Percentiles rank a stretch among this genome's conserved stretches.
phyloP scores from a whole-genome alignment of 208 protist genomes.

The Polymyxa betae region DNA sequence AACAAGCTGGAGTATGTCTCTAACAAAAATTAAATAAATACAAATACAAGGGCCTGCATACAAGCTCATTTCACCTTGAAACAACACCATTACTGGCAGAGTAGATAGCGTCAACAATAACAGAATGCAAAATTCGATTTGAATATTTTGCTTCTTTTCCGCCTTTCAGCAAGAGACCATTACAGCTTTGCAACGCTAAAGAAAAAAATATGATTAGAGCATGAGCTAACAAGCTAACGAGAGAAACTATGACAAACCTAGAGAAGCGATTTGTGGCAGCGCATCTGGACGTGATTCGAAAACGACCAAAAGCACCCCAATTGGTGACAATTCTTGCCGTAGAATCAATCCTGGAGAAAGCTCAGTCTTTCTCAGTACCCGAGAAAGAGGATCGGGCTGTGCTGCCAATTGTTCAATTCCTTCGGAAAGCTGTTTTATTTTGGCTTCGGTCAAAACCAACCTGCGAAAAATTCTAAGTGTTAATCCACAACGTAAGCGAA shows the following conservation, averaged over 20 bases:
- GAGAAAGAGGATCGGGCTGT: background rate
- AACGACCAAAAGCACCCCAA: slow-evolving; percentile 87
- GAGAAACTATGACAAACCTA: background rate
- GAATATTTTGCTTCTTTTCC: slow-evolving; percentile 49
- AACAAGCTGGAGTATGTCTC: slow-evolving; percentile 24
- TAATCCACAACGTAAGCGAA: background rate
- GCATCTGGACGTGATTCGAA: slow-evolving; percentile 88
- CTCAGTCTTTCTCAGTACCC: slow-evolving; percentile 57
- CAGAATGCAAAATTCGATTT: slow-evolving; percentile 57
- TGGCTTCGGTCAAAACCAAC: slow-evolving; percentile 17
- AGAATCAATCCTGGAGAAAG: slow-evolving; percentile 80
- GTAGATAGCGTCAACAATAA: background rate
- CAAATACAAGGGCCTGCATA: background rate
- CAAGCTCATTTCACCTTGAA: background rate
- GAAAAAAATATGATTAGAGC: background rate
- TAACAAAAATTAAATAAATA: background rate
- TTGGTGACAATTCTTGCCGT: slow-evolving; percentile 78
- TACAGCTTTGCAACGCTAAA: slow-evolving; percentile 47
- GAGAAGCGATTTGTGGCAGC: slow-evolving; percentile 65
- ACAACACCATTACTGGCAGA: background rate
- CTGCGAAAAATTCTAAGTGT: background rate
- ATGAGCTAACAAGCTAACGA: too few species aligned
- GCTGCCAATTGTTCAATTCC: background rate
- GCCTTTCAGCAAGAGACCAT: slow-evolving; percentile 54
- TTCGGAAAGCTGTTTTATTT: background rate